These are phyloP conservation scores for Talaromyces stipitatus DNA, from an alignment of 495 filamentous ascomycete genomes.

Conservation along the genomic window DNA sequence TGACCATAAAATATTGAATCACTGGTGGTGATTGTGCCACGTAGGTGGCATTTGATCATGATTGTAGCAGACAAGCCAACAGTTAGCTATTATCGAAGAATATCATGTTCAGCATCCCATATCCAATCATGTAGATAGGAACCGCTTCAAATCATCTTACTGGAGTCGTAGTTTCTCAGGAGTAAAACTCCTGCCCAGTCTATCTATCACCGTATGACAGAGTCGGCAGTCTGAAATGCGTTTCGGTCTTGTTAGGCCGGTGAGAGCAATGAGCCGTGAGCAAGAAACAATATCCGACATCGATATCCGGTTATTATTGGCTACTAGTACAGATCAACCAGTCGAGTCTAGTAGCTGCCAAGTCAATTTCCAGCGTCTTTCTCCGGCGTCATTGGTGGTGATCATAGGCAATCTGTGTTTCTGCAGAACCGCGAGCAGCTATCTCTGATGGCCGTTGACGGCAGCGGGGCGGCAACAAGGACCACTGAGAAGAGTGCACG, in stretches of 20 bases:
- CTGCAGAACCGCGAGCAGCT: background rate
- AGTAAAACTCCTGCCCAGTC: too few relatives aligned
- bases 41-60: constrained; percentile 1
- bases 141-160: background rate
- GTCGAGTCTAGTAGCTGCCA: background rate
- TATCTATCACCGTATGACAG: background rate
- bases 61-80: background rate
- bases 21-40: constrained; percentile 6
- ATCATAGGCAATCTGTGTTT: background rate
- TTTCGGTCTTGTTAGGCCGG: background rate
- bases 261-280: background rate
- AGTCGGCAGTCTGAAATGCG: background rate
- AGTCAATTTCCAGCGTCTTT: background rate
- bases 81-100: background rate
- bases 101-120: background rate
- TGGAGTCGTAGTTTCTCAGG: too few relatives aligned
- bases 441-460: background rate
- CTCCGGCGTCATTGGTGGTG: background rate
- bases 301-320: background rate
- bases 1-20: background rate
- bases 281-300: background rate
- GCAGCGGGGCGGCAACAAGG: background rate
- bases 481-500: background rate
- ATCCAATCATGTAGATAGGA: background rate
- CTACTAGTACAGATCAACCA: background rate